These are phyloP conservation scores for Silene uniflora DNA, from an alignment of 148 eudicot species.

Conservation along the genomic window DNA sequence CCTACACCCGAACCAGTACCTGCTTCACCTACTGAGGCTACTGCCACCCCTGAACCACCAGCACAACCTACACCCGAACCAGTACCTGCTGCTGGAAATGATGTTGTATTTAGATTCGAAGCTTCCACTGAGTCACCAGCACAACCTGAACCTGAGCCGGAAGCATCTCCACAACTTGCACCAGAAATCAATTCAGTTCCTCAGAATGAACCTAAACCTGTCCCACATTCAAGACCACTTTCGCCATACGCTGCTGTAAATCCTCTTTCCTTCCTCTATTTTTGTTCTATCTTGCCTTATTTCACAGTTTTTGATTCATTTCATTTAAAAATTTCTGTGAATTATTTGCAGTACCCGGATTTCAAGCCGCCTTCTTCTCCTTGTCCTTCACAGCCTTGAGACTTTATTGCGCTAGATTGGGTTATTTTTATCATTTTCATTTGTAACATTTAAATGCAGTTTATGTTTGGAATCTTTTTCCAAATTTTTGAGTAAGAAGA, in stretches of 20 bases:
- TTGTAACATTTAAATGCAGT: constrained; percentile 4
- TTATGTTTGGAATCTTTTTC: not conserved
- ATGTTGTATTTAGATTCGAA: constrained; percentile 9
- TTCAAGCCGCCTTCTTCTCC: constrained; percentile 95
- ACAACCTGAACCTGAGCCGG: constrained; percentile 33
- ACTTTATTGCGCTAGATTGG: not conserved
- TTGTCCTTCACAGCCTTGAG: constrained; percentile 65
- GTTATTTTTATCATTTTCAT: not conserved
- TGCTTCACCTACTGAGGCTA: not conserved
- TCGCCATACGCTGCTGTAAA: constrained; percentile 84
- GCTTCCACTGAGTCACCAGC: constrained; percentile 15
- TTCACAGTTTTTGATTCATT: not conserved
- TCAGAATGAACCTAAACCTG: constrained; percentile 47
- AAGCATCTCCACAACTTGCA: constrained; percentile 40
- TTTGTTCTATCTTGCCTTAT: not conserved
- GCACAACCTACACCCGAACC: constrained; percentile 23
- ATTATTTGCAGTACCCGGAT: constrained; percentile 84
- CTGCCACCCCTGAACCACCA: constrained; percentile 23
- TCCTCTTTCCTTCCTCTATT: not conserved
- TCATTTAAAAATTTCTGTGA: not conserved
- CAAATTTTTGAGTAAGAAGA: not conserved
- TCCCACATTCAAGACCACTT: constrained; percentile 52
- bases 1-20: constrained; percentile 12
- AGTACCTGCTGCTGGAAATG: not conserved
- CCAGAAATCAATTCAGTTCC: constrained; percentile 56